phyloP scores from a whole-genome alignment of 1,284 basidiomycete genomes.

The Leccinum griseonigrum region DNA sequence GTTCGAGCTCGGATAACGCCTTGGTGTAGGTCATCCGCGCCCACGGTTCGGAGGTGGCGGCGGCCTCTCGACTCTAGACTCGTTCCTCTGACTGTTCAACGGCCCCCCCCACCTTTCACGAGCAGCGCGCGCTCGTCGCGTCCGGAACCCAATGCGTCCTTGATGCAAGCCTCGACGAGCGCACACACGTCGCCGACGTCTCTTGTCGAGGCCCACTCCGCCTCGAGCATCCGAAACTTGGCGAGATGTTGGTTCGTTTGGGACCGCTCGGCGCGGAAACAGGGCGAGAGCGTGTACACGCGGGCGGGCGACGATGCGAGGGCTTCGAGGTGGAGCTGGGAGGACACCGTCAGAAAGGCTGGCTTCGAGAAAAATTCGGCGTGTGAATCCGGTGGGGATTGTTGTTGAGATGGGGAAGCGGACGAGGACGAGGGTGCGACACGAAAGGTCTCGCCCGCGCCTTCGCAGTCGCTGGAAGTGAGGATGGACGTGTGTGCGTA shows the following conservation, averaged over 20 bases:
- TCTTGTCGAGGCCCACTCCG: conserved; percentile 72
- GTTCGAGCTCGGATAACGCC: conserved; percentile 63
- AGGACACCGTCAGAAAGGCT: conserved; percentile 91
- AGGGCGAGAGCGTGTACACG: conserved; percentile 89
- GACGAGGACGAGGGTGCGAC: conserved; percentile 42
- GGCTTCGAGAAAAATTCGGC: conserved; percentile 67
- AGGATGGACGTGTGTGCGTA: conserved; percentile 85
- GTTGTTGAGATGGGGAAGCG: conserved; percentile 9
- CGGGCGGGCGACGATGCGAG: conserved; percentile 75
- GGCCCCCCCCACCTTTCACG: conserved; percentile 32
- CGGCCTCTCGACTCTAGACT: conserved; percentile 30
- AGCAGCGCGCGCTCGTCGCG: conserved; percentile 36
- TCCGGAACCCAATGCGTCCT: conserved; percentile 40
- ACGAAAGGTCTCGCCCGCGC: conserved; percentile 93
- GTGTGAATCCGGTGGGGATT: conserved; percentile 14
- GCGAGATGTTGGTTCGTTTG: conserved; percentile 90
- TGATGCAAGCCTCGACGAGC: conserved; percentile 69
- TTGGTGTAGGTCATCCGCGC: conserved; percentile 78
- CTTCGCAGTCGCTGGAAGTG: conserved; percentile 93
- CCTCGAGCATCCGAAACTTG: conserved; percentile 99
- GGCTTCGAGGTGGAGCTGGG: conserved; percentile 94
- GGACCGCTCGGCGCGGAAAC: conserved; percentile 90
- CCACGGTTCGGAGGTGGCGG: conserved; percentile 50
- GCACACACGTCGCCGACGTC: conserved; percentile 59
- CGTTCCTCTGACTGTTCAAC: conserved; percentile 24